Base-by-base conservation (phyloP, 202 grass and related monocot species). In the Musa balbisiana region DNA sequence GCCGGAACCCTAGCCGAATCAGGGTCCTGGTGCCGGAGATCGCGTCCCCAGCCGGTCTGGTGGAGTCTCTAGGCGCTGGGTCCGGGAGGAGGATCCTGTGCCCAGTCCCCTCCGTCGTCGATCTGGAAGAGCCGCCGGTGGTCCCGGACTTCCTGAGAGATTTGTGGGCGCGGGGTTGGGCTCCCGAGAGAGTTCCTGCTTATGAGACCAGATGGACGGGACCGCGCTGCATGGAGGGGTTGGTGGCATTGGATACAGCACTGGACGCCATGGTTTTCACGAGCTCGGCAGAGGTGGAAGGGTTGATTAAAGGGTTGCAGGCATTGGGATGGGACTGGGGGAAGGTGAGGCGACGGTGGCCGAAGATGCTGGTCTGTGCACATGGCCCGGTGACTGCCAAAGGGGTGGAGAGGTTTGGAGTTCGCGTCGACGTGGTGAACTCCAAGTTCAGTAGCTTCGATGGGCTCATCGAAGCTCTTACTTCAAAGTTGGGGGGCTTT, bases 251-350 rank as follows among this genome's bases (percentile, higher is more conserved):
- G 16, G 82, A 59, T 52, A 84, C 75, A 25, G 3, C 16, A 53
- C 19, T 87, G 78, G 93, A 97, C 73, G 93, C 90, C 55, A 69
- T 97, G 71, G 80, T 97, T 74, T 97, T 97, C 90, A 97, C 93
- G 9, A 89, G 88, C 87, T 85, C 86, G 52, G 82, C 90, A 0
- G 93, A 97, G 88, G 93, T 91, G 49, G 90, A 97, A 81, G 93
- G 88, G 25, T 72, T 97, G 78, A 80, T 93, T 82, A 97, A 86
- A 82, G 90, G 84, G 55, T 69, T 97, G 26, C 78, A 93, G 55
- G 86, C 84, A 3, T 65, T 53, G 9, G 88, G 88, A 0, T 97
- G 88, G 90, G 84, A 76, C 83, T 97, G 90, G 90, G 26, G 21
- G 62, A 77, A 71, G 82, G 70, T 97, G 51, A 85, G 68, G 69